Base-by-base conservation (phyloP, 352 stramenopile genomes). In the Pythium myriotylum region DNA sequence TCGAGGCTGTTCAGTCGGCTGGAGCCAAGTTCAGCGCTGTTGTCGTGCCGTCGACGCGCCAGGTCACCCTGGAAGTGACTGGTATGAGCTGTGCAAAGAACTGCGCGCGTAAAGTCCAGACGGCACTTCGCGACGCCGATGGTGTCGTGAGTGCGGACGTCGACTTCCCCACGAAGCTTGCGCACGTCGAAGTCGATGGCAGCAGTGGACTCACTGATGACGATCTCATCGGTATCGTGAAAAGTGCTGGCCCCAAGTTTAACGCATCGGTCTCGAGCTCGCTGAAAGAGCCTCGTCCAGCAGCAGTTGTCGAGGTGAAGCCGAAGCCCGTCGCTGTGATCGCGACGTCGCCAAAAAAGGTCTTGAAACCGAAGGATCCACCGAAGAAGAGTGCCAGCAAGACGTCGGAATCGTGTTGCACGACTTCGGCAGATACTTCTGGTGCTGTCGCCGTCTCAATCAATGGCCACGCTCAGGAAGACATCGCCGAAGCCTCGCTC, bases 31-130 rank as follows among this genome's bases (percentile, higher is more conserved):
- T 87, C 42, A 69, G 70, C 32, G 76, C 78, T 1, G 45, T 20
- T 13, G 65, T 86, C 12, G 41, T 70, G 4, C 23, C 56, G 9
- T 26, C 54, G 16, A 35, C 47, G 32, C 66, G 62, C 17, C 59
- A 52, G 9, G 55, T 78, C 4, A 61, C 48, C 4, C 49, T 81
- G 14, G 57, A 76, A 43, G 57, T 81, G 4, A 48, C 37, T 16
- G 73, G 73, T 16, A 81, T 81, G 73, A 81, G 59, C 50, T 81
- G 73, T 45, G 61, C 62, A 10, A 72, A 67, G 41, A 75, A 75
- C 49, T 81, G 87, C 24, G 86, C 82, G 17, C 71, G 65, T 5
- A 96, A 94, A 52, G 76, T 96, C 1, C 67, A 93, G 52, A 73
- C 61, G 1, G 78, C 81, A 7, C 72, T 96, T 27, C 68, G 68